A percentile compares a stretch with the other conserved stretches of the same genome.
Conservation (phyloP, 352 stramenopile species). For the Pythium phragmitis region DNA sequence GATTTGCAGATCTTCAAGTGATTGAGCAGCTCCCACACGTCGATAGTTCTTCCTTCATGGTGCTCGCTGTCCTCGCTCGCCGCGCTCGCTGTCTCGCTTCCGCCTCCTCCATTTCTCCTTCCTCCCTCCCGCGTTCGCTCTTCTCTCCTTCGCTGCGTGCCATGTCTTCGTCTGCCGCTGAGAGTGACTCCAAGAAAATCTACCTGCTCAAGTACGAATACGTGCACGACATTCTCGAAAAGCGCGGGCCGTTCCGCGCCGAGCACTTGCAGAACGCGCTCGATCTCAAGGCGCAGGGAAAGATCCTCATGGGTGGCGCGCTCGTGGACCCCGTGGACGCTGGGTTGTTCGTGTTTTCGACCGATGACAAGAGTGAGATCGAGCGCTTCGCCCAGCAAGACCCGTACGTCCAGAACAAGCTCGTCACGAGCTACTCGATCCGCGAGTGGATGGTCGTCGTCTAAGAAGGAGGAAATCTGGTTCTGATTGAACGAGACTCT, state of each 20-base stretch:
- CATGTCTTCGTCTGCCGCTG: constrained; percentile 33
- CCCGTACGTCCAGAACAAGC: constrained; percentile 72
- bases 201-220: constrained; percentile 79
- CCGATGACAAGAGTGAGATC: constrained; percentile 49
- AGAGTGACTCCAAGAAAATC: constrained; percentile 50
- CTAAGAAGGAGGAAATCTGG: constrained; percentile 20
- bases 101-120: constrained; percentile 1
- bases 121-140: constrained; percentile 5
- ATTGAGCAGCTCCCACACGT: not conserved
- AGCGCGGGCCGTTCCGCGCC: constrained; percentile 61
- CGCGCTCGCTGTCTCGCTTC: constrained; percentile 9
- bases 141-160: constrained; percentile 12
- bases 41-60: constrained; percentile 6
- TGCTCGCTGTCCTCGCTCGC: constrained; percentile 17
- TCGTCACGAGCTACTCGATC: constrained; percentile 65
- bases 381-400: constrained; percentile 67
- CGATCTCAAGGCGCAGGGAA: constrained; percentile 49
- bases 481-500: not conserved
- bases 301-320: constrained; percentile 71
- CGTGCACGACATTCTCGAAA: constrained; percentile 71
- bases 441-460: constrained; percentile 75
- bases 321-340: constrained; percentile 62
- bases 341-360: constrained; percentile 65
- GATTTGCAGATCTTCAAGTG: constrained; percentile 1
- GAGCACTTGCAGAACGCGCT: constrained; percentile 58